These are phyloP conservation scores for Globisporangium polare DNA, from an alignment of 352 stramenopile genomes.

Conservation along the genomic window DNA sequence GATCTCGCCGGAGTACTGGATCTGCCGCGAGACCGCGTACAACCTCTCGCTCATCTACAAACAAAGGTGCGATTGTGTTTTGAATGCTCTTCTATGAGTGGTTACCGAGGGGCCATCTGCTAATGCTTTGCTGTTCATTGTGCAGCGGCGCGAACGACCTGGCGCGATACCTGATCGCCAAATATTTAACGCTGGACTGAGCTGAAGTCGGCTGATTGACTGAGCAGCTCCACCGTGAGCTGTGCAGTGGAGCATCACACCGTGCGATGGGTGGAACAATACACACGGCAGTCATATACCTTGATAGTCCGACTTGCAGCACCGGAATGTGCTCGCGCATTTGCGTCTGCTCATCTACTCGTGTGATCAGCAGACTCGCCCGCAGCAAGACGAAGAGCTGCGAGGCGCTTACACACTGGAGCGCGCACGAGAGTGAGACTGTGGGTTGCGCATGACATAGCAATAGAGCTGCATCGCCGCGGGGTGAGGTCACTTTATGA, in stretches of 20 bases:
- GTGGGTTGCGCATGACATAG: background rate
- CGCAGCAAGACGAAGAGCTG: too few species aligned
- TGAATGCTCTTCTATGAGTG: too few species aligned
- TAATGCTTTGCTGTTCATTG: background rate
- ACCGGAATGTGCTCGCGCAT: background rate
- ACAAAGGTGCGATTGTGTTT: slow-evolving; percentile 45
- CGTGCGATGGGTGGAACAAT: too few species aligned
- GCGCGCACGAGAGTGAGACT: too few species aligned
- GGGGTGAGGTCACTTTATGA: background rate
- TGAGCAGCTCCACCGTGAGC: too few species aligned
- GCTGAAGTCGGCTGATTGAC: background rate
- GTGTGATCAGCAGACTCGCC: too few species aligned
- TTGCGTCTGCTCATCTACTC: background rate
- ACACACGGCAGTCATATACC: background rate
- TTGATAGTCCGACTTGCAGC: slow-evolving; percentile 1
- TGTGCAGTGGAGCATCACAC: too few species aligned
- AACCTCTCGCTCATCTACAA: slow-evolving; percentile 88
- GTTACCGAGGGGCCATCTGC: too few species aligned
- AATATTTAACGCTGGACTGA: slow-evolving; percentile 79
- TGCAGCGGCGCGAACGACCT: slow-evolving; percentile 70
- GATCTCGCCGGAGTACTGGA: slow-evolving; percentile 58
- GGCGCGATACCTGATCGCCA: slow-evolving; percentile 68
- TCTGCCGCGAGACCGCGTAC: slow-evolving; percentile 84
- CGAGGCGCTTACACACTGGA: too few species aligned
- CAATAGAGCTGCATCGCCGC: background rate